These are phyloP conservation scores for Lignosus rhinocerotis DNA, from an alignment of 1,284 basidiomycete genomes.

Conservation along the genomic window DNA sequence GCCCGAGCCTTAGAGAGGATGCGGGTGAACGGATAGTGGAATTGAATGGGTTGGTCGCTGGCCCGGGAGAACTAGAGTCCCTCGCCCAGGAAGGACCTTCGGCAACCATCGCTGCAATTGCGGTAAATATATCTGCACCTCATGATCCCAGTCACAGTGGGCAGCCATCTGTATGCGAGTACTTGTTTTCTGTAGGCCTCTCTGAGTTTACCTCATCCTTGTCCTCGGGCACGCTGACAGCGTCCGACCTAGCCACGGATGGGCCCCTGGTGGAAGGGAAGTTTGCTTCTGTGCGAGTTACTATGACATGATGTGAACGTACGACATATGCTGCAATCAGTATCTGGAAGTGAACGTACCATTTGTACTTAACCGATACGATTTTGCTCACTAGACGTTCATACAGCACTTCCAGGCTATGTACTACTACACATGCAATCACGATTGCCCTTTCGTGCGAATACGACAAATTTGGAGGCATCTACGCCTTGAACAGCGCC, in stretches of 20 bases:
- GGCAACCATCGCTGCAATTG: neutral
- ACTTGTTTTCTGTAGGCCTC: neutral
- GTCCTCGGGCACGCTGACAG: no score
- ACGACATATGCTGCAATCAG: constrained; percentile 16
- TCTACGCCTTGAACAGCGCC: constrained; percentile 73
- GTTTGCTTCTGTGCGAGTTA: neutral
- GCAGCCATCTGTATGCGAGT: neutral
- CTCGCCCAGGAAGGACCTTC: neutral
- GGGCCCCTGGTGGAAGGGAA: neutral
- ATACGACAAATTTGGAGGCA: constrained; percentile 72
- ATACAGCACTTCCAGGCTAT: constrained; percentile 29
- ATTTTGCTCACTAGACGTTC: neutral
- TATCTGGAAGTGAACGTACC: neutral
- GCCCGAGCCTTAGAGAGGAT: neutral
- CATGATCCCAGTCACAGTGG: neutral
- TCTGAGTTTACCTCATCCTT: neutral
- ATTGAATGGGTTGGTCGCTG: neutral
- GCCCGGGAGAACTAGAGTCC: neutral
- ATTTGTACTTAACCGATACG: neutral
- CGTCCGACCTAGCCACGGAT: neutral
- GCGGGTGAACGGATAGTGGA: neutral
- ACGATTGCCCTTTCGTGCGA: constrained; percentile 75
- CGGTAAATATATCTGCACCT: neutral
- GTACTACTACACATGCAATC: constrained; percentile 64
- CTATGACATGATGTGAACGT: constrained; percentile 1